phyloP scores from a whole-genome alignment of 208 protist species.

The Acanthamoeba quina region DNA sequence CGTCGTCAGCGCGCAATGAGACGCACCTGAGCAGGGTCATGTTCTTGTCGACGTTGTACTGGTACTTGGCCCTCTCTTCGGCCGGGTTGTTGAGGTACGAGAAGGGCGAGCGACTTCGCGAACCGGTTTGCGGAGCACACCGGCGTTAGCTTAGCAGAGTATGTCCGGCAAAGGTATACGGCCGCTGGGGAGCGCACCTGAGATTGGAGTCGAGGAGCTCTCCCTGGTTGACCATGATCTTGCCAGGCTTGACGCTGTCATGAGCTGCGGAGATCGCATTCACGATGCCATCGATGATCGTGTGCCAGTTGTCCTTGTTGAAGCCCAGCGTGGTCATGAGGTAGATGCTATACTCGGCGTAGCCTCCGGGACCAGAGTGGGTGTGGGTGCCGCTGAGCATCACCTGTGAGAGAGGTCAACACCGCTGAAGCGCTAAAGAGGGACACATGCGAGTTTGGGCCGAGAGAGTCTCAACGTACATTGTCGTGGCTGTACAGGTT shows the following conservation, averaged over 20 bases:
- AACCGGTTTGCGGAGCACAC: too few species aligned
- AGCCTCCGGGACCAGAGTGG: slow-evolving; percentile 83
- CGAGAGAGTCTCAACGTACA: slow-evolving; percentile 2
- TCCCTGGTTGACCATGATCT: slow-evolving; percentile 60
- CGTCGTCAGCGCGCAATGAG: not conserved
- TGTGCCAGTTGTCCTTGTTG: slow-evolving; percentile 81
- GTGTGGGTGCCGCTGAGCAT: slow-evolving; percentile 83
- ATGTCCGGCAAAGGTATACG: not conserved
- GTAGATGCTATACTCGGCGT: slow-evolving; percentile 38
- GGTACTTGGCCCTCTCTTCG: slow-evolving; percentile 82
- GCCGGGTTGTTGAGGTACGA: slow-evolving; percentile 84
- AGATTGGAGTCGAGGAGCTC: slow-evolving; percentile 80
- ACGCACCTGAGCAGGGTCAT: slow-evolving; percentile 79
- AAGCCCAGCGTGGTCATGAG: slow-evolving; percentile 84
- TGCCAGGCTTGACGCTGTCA: slow-evolving; percentile 72
- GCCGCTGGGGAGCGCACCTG: slow-evolving; percentile 52
- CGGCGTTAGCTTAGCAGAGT: not conserved
- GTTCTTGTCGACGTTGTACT: slow-evolving; percentile 81
- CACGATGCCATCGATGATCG: slow-evolving; percentile 83
- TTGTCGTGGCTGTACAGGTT: slow-evolving; percentile 80
- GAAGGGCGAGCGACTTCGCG: slow-evolving; percentile 79
- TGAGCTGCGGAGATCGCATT: slow-evolving; percentile 80
- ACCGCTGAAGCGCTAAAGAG: too few species aligned
- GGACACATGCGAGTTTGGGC: too few species aligned
- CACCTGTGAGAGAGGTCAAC: not conserved